Conservation (phyloP, 1,284 basidiomycete species). For the Sanghuangporus weigelae region DNA sequence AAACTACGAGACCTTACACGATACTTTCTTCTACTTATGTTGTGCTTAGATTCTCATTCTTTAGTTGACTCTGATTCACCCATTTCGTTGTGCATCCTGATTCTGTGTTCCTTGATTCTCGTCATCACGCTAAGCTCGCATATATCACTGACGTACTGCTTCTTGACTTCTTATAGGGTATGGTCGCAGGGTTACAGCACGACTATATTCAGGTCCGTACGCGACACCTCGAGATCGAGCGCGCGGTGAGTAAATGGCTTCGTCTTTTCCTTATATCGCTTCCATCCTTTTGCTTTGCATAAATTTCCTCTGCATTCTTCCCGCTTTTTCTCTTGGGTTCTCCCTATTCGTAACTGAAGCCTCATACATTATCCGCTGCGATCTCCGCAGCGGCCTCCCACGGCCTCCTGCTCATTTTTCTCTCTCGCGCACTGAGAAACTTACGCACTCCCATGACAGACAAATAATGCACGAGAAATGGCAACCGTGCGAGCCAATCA, state of each 20-base stretch:
- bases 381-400: neutral
- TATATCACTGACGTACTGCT: neutral
- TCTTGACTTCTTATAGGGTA: constrained; percentile 41
- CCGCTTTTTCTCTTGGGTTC: neutral
- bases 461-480: neutral
- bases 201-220: constrained; percentile 52
- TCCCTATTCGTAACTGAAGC: no score
- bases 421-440: neutral
- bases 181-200: constrained; percentile 64
- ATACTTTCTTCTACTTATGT: no score
- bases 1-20: no score
- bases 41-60: neutral
- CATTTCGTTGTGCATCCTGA: neutral
- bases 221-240: constrained; percentile 60
- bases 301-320: neutral
- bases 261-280: neutral
- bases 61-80: neutral
- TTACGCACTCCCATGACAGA: neutral
- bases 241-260: constrained; percentile 43
- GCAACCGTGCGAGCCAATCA: constrained; percentile 2
- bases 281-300: neutral
- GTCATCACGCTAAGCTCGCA: neutral
- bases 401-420: neutral
- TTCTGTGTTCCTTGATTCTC: neutral
- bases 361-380: neutral